phyloP scores from a whole-genome alignment of 164 flowering plant species.

The Kalanchoe fedtschenkoi region DNA sequence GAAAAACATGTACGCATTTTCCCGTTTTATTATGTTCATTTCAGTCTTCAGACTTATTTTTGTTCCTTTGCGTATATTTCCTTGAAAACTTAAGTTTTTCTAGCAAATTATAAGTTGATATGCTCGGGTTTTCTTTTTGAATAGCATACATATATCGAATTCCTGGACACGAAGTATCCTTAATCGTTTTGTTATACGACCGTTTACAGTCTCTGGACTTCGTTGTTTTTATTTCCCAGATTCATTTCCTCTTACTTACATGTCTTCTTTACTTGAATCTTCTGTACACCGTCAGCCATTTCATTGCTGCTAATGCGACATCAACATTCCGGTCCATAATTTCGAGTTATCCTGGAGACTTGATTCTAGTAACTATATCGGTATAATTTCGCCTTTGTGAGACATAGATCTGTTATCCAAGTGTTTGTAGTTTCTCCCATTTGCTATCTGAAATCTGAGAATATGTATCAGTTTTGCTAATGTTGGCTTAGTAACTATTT shows the following conservation, averaged over 20 bases:
- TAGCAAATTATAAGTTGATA: not conserved
- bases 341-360: slow-evolving; percentile 68
- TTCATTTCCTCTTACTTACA: not conserved
- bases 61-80: not conserved
- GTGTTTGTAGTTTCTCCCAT: not conserved
- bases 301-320: slow-evolving; percentile 79
- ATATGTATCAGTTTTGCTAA: not conserved
- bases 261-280: not conserved
- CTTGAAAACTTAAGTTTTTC: no score
- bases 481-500: slow-evolving; percentile 4
- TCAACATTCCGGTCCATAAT: slow-evolving; percentile 73
- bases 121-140: no score
- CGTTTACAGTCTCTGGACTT: no score
- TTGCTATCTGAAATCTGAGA: not conserved
- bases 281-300: slow-evolving; percentile 32
- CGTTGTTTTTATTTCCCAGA: not conserved
- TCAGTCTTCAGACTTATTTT: not conserved
- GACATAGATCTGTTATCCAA: not conserved
- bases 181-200: no score
- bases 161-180: no score
- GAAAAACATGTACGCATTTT: slow-evolving; percentile 38
- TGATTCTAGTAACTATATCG: slow-evolving; percentile 71
- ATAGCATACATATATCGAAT: no score
- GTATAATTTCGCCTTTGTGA: slow-evolving; percentile 17
- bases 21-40: not conserved